Percentiles rank a stretch among this genome's conserved stretches.
Evolutionary conservation across 2,329 filamentous ascomycete species (phyloP).

Genomic region (Fonsecaea pugnacius): DNA sequence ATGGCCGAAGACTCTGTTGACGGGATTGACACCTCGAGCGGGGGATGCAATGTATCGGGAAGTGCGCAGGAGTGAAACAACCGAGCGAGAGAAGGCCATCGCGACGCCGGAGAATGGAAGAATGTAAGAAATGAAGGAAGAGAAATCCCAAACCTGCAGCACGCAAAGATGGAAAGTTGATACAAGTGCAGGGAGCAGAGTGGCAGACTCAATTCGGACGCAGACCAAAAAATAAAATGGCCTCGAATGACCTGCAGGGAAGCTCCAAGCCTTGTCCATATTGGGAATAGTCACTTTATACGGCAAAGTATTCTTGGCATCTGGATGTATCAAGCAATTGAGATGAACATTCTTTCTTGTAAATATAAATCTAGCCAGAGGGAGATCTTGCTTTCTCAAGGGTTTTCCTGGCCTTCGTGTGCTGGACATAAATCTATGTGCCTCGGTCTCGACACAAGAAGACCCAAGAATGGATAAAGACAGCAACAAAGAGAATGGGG

Average conservation of each 20-base stretch:
- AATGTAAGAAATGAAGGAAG: constrained; percentile 25
- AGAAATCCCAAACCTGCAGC: constrained; percentile 22
- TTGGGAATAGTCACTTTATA: not conserved
- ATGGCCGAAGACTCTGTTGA: constrained; percentile 63
- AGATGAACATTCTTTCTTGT: not conserved
- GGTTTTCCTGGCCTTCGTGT: not conserved
- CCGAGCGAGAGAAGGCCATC: constrained; percentile 81
- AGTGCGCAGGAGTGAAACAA: constrained; percentile 80
- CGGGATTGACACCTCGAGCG: constrained; percentile 71
- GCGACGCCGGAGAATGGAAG: constrained; percentile 47
- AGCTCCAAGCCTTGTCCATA: constrained; percentile 1
- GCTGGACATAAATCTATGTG: not conserved
- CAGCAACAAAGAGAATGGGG: not conserved
- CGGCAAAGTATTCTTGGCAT: constrained; percentile 8
- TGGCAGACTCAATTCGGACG: constrained; percentile 4
- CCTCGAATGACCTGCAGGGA: constrained; percentile 2
- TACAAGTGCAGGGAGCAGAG: not conserved
- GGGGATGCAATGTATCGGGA: constrained; percentile 74
- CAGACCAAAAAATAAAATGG: constrained; percentile 20
- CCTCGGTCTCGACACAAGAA: not conserved
- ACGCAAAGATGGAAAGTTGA: constrained; percentile 9
- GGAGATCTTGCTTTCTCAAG: not conserved
- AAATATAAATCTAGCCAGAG: too few species aligned
- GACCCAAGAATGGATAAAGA: not conserved
- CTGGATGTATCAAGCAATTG: not conserved